Base-by-base conservation (phyloP, 768 basidiomycete genomes). In the Saitozyma sp. region DNA sequence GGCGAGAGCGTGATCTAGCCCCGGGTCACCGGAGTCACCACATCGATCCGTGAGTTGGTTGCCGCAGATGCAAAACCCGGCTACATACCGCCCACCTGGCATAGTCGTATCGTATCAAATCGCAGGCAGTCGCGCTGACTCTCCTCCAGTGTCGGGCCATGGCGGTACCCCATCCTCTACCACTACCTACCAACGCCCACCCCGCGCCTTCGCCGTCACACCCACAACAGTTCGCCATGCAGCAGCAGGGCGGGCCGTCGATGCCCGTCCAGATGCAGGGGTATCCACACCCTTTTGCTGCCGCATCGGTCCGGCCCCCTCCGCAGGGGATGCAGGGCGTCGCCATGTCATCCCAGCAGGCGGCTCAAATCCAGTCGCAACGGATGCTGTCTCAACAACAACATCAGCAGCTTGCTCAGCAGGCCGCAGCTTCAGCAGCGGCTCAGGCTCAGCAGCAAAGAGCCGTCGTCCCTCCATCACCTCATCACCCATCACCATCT, bases 401-500 rank as follows among this genome's bases (percentile, higher is more conserved):
- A 17, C 51, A 58, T 16, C 60, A 62, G 10, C 64, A 59, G 19
- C 38, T 16, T 14, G 39, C 37, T 43, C 59, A 29, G 48, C 52
- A 58, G 54, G 53, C 46, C 10, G 61, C 48, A 40, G 48, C 58
- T 6, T 46, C 57, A 51, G 42, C 56, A 48, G 20, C 38, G 42
- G 43, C 49, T 16, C 69, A 66, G 50, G 59, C 59, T 55, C 70
- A 73, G 51, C 69, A 67, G 46, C 65, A 68, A 53, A 63, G 65
- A 43, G 60, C 50, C 3, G 38, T 46, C 20, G 59, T 71, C 17
- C 69, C 74, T 29, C 69, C 71, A 19, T 69, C 69, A 40, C 67
- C 73, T 19, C 73, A 70, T 56, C 75, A 72, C 58, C 73, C 70
- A n/a, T 67, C 67, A 11, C 70, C 73, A 46, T 73, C 69, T 1